A percentile compares a stretch with the other conserved stretches of the same genome.
These are phyloP conservation scores for Aspergillus floridensis DNA, from an alignment of 2,329 filamentous ascomycete genomes.

Conservation along the genomic window DNA sequence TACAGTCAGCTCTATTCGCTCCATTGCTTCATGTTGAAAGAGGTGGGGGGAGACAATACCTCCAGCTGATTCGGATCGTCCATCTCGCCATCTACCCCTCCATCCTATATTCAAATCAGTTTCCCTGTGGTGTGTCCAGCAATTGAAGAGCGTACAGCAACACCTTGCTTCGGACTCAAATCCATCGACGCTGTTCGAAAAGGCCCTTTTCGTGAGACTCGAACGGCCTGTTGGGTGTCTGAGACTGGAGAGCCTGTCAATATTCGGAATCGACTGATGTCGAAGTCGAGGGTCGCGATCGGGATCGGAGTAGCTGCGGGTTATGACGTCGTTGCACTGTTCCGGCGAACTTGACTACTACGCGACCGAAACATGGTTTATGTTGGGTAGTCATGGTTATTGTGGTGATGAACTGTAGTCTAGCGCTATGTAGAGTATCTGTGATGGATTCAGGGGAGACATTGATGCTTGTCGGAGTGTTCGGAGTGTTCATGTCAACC, in stretches of 20 bases:
- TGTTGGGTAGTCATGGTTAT: neutral
- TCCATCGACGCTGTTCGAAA: slow-evolving; percentile 2
- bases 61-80: slow-evolving; percentile 38
- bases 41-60: slow-evolving; percentile 17
- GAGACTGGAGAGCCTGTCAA: neutral
- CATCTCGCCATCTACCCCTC: slow-evolving; percentile 33
- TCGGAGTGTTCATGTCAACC: no score
- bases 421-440: neutral
- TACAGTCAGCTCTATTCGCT: neutral
- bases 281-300: slow-evolving; percentile 12
- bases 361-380: neutral
- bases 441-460: no score
- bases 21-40: neutral
- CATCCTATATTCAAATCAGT: slow-evolving; percentile 20
- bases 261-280: neutral
- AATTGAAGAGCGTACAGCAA: slow-evolving; percentile 20
- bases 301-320: slow-evolving; percentile 16
- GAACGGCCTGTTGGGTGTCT: neutral
- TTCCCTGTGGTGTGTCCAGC: neutral
- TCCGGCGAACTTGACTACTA: neutral
- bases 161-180: slow-evolving; percentile 2
- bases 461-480: neutral
- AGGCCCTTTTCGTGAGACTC: neutral
- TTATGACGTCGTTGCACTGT: slow-evolving; percentile 27
- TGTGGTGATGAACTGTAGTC: neutral